Evolutionary conservation across 2,329 filamentous ascomycete species (phyloP), one percentile per base, ranked within the genome.

Genomic region (Aspergillus fumigatiaffinis): DNA sequence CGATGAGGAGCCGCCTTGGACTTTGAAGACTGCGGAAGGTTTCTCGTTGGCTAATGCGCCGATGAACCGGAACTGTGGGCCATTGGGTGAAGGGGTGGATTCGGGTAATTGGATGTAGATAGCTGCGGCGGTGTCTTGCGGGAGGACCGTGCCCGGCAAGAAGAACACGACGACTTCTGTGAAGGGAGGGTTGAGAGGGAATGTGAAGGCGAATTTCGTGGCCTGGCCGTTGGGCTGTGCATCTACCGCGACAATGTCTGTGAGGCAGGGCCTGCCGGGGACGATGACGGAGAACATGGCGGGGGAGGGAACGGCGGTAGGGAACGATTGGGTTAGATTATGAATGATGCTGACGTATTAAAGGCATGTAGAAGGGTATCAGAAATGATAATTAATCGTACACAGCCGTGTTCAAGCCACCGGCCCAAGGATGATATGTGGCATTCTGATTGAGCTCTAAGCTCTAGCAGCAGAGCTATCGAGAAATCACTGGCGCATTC

Each of bases 11-110:
- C 54, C 50, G 20, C 52, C 66, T 1, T 79, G 81, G 62, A 96
- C 79, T 72, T 90, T 92, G 81, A 97, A 97, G 56, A 97, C 89
- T 38, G 92, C 91, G 64, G 89, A 93, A 66, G 94, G 92, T 71
- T 97, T 97, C 56, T 92, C 91, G 38, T 90, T 87, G 1, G 90
- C 92, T 55, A 99, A 87, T 51, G 88, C 94, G 61, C 95, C 94
- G 4, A 97, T 85, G 67, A 99, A 91, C 59, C 83, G 86, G 77
- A 96, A 96, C 50, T 87, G 84, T 1, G 82, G 78, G 3, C 71
- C 66, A 44, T 74, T 57, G 59, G 66, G 48, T 47, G 58, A 57
- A 50, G 64, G 41, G 54, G 68, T 58, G 35, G 63, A 74, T 38
- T 78, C 79, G 1, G 86, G 84, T n/a, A 88, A 78, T 63, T 92